phyloP scores from a whole-genome alignment of 2,329 filamentous ascomycete genomes.

The Penicillium concentricum region DNA sequence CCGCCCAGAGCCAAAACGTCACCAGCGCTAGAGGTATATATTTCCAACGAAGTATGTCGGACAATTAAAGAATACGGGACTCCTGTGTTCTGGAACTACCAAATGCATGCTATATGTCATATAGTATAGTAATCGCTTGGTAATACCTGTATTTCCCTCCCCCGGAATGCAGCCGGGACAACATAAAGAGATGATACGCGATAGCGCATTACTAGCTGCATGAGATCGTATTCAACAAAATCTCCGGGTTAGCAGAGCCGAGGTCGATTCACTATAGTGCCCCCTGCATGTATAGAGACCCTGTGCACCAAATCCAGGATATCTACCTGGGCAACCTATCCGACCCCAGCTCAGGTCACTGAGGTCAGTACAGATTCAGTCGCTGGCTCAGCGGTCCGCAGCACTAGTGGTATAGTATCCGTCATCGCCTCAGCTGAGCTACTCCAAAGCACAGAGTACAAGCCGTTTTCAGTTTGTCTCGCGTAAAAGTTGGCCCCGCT shows the following conservation, averaged over 20 bases:
- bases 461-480: constrained; percentile 3
- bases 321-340: not conserved
- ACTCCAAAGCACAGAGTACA: constrained; percentile 15
- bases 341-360: not conserved
- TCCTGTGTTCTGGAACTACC: not conserved
- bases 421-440: constrained; percentile 6
- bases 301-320: not conserved
- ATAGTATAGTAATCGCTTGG: not conserved
- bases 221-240: not conserved
- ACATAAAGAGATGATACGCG: not conserved
- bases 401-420: constrained; percentile 7
- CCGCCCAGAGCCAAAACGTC: too few species aligned
- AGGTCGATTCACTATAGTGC: not conserved
- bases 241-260: not conserved
- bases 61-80: not conserved
- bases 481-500: constrained; percentile 17
- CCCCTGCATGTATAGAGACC: not conserved
- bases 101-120: not conserved
- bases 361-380: constrained; percentile 9
- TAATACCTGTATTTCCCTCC: not conserved
- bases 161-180: not conserved
- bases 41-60: not conserved
- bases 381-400: constrained; percentile 13
- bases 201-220: not conserved
- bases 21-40: not conserved